A percentile compares a stretch with the other conserved stretches of the same genome.
These are phyloP conservation scores for Pyracantha coccinea DNA, from an alignment of 331 rosid species.

Conservation along the genomic window DNA sequence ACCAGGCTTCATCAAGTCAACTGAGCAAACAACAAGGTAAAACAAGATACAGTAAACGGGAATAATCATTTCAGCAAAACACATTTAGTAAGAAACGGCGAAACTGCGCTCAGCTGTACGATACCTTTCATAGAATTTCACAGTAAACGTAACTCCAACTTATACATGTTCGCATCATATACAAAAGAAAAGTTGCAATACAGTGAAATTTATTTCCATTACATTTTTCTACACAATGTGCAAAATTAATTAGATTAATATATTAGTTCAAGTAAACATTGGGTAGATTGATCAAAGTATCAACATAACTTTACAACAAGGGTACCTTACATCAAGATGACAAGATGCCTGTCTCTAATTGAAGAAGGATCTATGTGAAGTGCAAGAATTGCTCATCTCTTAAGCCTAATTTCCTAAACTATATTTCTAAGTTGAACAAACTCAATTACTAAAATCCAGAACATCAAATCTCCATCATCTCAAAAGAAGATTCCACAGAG, in stretches of 20 bases:
- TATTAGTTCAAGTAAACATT: neutral
- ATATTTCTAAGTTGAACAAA: neutral
- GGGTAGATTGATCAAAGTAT: neutral
- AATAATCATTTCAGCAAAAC: neutral
- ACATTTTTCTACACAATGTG: neutral
- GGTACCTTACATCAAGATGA: neutral
- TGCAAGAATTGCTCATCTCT: neutral
- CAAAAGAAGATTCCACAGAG: neutral
- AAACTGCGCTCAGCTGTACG: neutral
- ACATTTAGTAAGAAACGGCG: neutral
- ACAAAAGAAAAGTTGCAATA: neutral
- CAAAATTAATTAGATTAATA: neutral
- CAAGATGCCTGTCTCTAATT: neutral
- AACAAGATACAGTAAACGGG: neutral
- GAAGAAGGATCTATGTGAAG: neutral
- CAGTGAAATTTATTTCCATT: neutral
- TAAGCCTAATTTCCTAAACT: neutral
- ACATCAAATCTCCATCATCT: neutral
- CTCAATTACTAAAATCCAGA: neutral
- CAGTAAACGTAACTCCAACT: neutral
- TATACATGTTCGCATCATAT: neutral
- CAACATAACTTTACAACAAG: neutral
- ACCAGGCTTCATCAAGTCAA: constrained; percentile 38
- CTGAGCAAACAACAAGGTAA: constrained; percentile 18
- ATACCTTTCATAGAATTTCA: neutral